Evolutionary conservation across 1,139 yeast genomes (phyloP), one percentile per base, ranked within the genome.

Genomic region (Petasospora rhodanensis): DNA sequence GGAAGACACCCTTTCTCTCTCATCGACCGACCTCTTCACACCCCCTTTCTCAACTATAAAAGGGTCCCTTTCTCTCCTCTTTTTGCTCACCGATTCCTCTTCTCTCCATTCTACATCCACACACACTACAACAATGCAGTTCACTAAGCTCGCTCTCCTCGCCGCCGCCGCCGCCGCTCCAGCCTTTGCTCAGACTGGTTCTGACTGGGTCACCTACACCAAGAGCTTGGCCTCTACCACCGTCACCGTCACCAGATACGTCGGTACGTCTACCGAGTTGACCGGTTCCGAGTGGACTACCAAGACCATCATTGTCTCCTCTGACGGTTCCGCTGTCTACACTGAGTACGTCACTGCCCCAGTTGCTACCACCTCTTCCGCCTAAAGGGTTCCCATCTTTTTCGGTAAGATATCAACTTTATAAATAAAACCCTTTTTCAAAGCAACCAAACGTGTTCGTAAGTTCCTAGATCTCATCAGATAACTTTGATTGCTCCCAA

Each of bases 231-330:
- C 10, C 18, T 14, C 29, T 10, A 21, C 29, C 23, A 27, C 29
- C 12, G 12, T 27, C 10, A n/a, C 12, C 15, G 32, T 29, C n/a
- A 29, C 32, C 14, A 29, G 28, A 29, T 29, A 29, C 28, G 5
- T 29, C 16, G 32, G 32, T 18, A 19, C 31, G 4, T 27, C 29
- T 16, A 18, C 32, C 18, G 22, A 15, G 18, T 24, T 29, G 20
- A 24, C 32, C 16, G 32, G 32, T 29, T 18, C 28, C 7, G 19
- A 29, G 28, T 29, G 17, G 20, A 29, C 32, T 18, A 29, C 32
- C 13, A 18, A 17, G 19, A 29, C 32, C 11, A 13, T 27, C n/a
- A 11, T 21, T 20, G 29, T 14, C 10, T 20, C 23, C 22, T 20
- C 23, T 18, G 24, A 27, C 15, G 29, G 29, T 20, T 10, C 28